Conservation (phyloP, 2,329 filamentous ascomycete species). For the Fusarium beomiforme region DNA sequence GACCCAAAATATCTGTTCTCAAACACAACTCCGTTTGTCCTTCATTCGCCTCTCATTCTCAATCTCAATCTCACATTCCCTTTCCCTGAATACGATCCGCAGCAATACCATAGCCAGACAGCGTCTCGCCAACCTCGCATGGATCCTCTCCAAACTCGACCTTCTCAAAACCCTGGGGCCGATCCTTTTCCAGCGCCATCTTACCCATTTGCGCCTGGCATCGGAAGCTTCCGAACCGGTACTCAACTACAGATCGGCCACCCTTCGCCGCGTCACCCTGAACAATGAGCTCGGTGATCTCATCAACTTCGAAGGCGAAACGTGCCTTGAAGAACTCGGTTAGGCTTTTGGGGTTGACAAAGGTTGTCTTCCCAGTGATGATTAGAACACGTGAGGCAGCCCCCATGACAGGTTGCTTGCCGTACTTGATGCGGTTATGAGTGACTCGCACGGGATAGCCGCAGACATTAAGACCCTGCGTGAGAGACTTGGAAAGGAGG, state of each 20-base stretch:
- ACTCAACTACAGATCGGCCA: conserved; percentile 55
- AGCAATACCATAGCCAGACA: conserved; percentile 47
- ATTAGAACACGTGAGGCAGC: conserved; percentile 60
- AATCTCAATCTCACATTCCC: conserved; percentile 44
- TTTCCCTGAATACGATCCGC: conserved; percentile 47
- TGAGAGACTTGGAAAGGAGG: conserved; percentile 40
- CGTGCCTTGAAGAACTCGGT: conserved; percentile 52
- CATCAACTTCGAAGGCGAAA: conserved; percentile 61
- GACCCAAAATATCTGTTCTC: not conserved
- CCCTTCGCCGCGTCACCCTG: conserved; percentile 21
- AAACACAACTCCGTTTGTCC: not conserved
- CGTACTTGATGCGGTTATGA: conserved; percentile 60
- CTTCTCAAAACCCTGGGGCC: conserved; percentile 48
- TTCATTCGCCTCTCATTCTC: not conserved
- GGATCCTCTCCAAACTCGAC: conserved; percentile 53
- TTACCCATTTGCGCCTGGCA: conserved; percentile 63
- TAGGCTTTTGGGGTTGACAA: conserved; percentile 57
- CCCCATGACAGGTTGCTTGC: conserved; percentile 42
- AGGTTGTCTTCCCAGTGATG: conserved; percentile 55
- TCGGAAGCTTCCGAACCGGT: conserved; percentile 64
- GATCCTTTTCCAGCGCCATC: conserved; percentile 51
- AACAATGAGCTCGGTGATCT: conserved; percentile 47
- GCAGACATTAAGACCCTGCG: conserved; percentile 49
- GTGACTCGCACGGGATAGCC: conserved; percentile 51
- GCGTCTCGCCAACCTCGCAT: conserved; percentile 49